phyloP scores from a whole-genome alignment of 495 filamentous ascomycete genomes.

The Penicillium lividum region DNA sequence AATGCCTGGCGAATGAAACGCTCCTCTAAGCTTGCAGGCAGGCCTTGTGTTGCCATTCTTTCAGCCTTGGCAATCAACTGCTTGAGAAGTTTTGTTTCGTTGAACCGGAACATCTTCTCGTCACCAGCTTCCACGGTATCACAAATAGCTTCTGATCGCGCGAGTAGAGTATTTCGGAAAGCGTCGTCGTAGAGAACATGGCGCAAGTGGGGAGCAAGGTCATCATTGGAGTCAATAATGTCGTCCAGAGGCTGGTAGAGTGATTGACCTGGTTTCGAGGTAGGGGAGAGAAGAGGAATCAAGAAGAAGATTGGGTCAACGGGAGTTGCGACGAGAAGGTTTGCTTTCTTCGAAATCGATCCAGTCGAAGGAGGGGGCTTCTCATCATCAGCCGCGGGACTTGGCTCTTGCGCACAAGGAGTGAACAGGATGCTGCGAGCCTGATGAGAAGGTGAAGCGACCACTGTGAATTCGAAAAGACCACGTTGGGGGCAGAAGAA shows the following conservation, averaged over 20 bases:
- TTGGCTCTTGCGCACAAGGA: slow-evolving; percentile 10
- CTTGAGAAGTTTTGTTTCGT: slow-evolving; percentile 62
- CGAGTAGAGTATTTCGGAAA: slow-evolving; percentile 43
- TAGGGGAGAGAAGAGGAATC: slow-evolving; percentile 62
- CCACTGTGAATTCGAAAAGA: slow-evolving; percentile 82
- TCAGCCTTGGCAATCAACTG: slow-evolving; percentile 72
- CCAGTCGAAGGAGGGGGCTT: slow-evolving; percentile 15
- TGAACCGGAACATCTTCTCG: slow-evolving; percentile 80
- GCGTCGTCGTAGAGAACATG: slow-evolving; percentile 54
- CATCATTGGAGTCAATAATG: slow-evolving; percentile 67
- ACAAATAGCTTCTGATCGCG: slow-evolving; percentile 65
- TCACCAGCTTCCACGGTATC: slow-evolving; percentile 79
- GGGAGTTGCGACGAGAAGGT: slow-evolving; percentile 79
- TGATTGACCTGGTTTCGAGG: slow-evolving; percentile 37
- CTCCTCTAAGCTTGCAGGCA: slow-evolving; percentile 84
- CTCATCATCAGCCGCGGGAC: slow-evolving; percentile 10
- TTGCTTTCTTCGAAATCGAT: slow-evolving; percentile 56
- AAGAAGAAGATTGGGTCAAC: slow-evolving; percentile 84
- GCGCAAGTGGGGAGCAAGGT: slow-evolving; percentile 55
- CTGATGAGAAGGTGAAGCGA: slow-evolving; percentile 56
- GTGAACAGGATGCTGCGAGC: slow-evolving; percentile 41
- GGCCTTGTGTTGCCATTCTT: slow-evolving; percentile 59
- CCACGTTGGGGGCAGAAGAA: slow-evolving; percentile 76
- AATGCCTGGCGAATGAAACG: slow-evolving; percentile 76
- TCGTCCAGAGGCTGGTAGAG: slow-evolving; percentile 81